phyloP scores from a whole-genome alignment of 2,329 filamentous ascomycete species.

The Sclerotinia nivalis region DNA sequence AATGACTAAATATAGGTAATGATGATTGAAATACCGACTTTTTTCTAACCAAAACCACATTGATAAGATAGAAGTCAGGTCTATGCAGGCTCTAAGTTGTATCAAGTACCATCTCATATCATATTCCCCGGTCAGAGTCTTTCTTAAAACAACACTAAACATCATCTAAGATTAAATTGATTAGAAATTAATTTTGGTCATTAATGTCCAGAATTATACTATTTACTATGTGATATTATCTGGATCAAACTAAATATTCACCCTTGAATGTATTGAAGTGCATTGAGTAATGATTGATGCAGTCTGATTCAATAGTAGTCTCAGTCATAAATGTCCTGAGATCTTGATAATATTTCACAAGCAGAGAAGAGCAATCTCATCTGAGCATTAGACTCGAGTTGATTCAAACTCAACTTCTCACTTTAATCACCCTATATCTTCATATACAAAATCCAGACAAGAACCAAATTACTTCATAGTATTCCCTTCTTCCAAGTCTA shows the following conservation, averaged over 20 bases:
- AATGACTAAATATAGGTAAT: background rate
- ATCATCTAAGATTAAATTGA: background rate
- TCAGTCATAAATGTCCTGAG: background rate
- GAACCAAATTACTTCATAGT: too few relatives aligned
- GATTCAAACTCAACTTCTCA: background rate
- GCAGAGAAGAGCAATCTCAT: background rate
- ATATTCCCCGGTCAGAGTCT: background rate
- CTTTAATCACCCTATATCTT: background rate
- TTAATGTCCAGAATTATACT: background rate
- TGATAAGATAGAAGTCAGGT: too few relatives aligned
- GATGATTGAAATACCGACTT: background rate
- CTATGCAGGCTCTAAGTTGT: background rate
- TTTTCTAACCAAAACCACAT: background rate
- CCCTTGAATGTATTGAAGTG: background rate
- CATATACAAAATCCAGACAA: background rate
- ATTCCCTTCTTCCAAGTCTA: background rate
- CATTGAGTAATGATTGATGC: background rate
- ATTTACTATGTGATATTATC: background rate
- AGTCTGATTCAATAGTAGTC: background rate
- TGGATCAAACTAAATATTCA: background rate
- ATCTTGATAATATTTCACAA: background rate
- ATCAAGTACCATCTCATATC: background rate
- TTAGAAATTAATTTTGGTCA: background rate
- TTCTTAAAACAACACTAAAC: background rate
- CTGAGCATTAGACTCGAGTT: background rate